A percentile compares a stretch with the other conserved stretches of the same genome.
Evolutionary conservation across 2,329 filamentous ascomycete genomes (phyloP).

Genomic region (Zelopaecilomyces penicillatus): DNA sequence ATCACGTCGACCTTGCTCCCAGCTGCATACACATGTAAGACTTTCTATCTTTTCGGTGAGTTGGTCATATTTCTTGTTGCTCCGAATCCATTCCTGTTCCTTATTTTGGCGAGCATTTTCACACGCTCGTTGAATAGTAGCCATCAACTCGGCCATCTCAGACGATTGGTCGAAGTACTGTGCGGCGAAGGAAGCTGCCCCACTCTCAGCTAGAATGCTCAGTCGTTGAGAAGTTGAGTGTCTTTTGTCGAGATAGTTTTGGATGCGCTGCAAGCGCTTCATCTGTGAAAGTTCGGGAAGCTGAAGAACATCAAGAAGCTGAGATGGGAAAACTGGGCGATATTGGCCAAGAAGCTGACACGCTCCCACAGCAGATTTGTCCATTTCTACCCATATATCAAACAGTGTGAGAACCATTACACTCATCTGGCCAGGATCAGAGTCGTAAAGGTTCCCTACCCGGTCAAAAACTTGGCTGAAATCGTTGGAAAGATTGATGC

Average conservation of each 20-base stretch:
- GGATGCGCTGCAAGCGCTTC: constrained; percentile 32
- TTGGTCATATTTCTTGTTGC: constrained; percentile 9
- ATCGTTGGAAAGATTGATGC: not conserved
- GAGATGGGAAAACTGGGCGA: constrained; percentile 40
- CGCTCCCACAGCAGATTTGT: constrained; percentile 4
- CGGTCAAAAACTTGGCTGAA: not conserved
- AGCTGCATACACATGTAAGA: constrained; percentile 11
- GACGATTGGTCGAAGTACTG: not conserved
- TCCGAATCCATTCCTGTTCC: not conserved
- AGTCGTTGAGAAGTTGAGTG: not conserved
- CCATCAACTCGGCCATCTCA: not conserved
- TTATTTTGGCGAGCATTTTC: not conserved
- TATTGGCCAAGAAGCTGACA: constrained; percentile 43
- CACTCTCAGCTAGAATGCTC: constrained; percentile 1
- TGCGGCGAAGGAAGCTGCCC: not conserved
- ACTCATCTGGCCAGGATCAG: constrained; percentile 7
- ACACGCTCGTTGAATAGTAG: constrained; percentile 1
- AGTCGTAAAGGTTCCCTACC: not conserved
- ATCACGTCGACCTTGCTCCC: not conserved
- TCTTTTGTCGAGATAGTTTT: constrained; percentile 8
- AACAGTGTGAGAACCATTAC: constrained; percentile 10
- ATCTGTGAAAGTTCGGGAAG: constrained; percentile 40
- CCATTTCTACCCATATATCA: constrained; percentile 12
- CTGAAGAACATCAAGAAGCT: constrained; percentile 47
- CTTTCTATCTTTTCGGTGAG: constrained; percentile 9